These are phyloP conservation scores for Pythium folliculosum DNA, from an alignment of 352 stramenopile species.

Conservation along the genomic window DNA sequence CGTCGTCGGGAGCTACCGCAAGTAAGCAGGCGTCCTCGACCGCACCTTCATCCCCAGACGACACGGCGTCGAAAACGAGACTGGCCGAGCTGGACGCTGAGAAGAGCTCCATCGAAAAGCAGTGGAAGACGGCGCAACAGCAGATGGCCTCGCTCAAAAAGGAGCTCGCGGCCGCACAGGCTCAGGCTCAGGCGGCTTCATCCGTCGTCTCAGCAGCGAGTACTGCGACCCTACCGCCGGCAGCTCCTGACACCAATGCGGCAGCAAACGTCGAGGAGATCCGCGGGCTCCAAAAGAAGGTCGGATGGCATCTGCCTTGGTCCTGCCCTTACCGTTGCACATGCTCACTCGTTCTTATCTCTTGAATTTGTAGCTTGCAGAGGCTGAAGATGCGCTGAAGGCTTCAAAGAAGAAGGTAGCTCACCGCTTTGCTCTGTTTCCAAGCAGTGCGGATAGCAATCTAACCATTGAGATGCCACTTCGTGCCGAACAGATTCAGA, in stretches of 20 bases:
- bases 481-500: conserved; percentile 43
- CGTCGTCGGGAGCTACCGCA: not conserved
- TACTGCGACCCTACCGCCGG: conserved; percentile 20
- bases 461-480: not conserved
- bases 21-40: not conserved
- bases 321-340: too few relatives aligned
- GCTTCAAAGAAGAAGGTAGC: conserved; percentile 56
- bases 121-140: conserved; percentile 66
- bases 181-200: conserved; percentile 14
- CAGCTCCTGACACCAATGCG: conserved; percentile 21
- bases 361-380: conserved; percentile 6
- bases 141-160: conserved; percentile 45
- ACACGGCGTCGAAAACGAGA: conserved; percentile 13
- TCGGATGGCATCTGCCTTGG: conserved; percentile 12
- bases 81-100: conserved; percentile 48
- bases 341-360: not conserved
- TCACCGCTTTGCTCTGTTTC: not conserved
- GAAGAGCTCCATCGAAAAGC: conserved; percentile 52
- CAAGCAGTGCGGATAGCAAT: too few relatives aligned
- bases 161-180: conserved; percentile 25
- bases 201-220: not conserved
- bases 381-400: conserved; percentile 22
- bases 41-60: not conserved
- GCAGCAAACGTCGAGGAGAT: conserved; percentile 38
- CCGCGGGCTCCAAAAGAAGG: conserved; percentile 57